These are phyloP conservation scores for Cinnamomum micranthum DNA, from an alignment of 164 flowering plant species.

Conservation along the genomic window DNA sequence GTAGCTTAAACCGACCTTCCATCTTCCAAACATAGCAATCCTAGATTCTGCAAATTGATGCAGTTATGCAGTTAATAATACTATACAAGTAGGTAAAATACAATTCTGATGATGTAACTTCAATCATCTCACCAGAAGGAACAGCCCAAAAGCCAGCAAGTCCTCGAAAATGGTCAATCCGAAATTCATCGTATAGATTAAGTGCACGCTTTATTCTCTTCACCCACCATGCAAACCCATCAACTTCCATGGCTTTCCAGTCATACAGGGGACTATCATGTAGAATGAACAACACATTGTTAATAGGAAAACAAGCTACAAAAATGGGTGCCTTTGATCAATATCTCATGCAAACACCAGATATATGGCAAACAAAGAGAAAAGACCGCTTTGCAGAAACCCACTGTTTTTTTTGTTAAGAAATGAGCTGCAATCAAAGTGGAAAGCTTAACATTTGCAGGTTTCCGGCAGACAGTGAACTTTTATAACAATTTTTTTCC, in stretches of 20 bases:
- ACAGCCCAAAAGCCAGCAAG: slow-evolving; percentile 99
- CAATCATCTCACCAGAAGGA: slow-evolving; percentile 71
- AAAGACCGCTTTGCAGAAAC: too few relatives aligned
- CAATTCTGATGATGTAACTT: not conserved
- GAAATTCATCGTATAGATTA: slow-evolving; percentile 83
- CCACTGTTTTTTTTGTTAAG: too few relatives aligned
- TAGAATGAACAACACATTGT: not conserved
- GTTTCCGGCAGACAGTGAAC: too few relatives aligned
- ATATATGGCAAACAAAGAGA: not conserved
- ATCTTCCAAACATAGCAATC: slow-evolving; percentile 70
- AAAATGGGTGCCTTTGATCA: not conserved
- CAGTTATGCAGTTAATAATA: slow-evolving; percentile 6
- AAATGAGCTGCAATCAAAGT: too few relatives aligned
- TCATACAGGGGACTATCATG: slow-evolving; percentile 36
- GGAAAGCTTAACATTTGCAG: too few relatives aligned
- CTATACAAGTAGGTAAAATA: not conserved
- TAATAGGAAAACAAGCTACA: not conserved
- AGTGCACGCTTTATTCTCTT: slow-evolving; percentile 69
- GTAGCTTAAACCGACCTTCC: slow-evolving; percentile 67
- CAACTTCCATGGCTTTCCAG: slow-evolving; percentile 93
- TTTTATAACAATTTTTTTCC: too few relatives aligned
- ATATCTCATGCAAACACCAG: not conserved
- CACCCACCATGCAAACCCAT: slow-evolving; percentile 90
- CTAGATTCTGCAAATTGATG: slow-evolving; percentile 68
- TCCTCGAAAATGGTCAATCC: slow-evolving; percentile 98